Evolutionary conservation across 192 early-diverging fungal species (phyloP), one percentile per base, ranked within the genome.

Genomic region (Funneliformis mosseae): DNA sequence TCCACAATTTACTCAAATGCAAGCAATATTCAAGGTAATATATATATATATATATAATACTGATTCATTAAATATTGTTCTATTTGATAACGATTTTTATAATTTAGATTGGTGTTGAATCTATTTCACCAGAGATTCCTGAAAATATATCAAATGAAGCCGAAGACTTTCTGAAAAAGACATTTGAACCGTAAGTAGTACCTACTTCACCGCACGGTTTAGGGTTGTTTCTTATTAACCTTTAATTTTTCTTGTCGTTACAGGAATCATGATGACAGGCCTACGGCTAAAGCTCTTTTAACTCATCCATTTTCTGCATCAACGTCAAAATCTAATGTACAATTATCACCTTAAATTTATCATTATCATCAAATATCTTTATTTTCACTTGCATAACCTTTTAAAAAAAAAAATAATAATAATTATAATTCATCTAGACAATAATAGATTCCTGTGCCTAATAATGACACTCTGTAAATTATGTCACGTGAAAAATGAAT

Each of bases 51-150:
- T 88, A 81, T 5, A 59, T 64, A 55, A 42, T 39, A 21, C 21
- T 11, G 62, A 23, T 63, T 8, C 16, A 42, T 23, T 39, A 6
- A n/a, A 11, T 50, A 25, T 63, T 71, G 12, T 12, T 12, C 23
- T 83, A 76, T 48, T 73, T 87, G 73, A 33, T 33, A 33, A 33
- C 33, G 33, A 33, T n/a, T n/a, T 81, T 91, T 62, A 88, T 93
- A 77, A 92, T 90, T 80, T 88, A 95, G 84, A 90, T 97, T 77
- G 96, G 95, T 7, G 91, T 88, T 3, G 33, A 73, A 73, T 91
- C 92, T 66, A 89, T 94, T 70, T 83, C 92, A 8, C 98, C 98
- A 18, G 92, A 95, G 23, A 87, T 98, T 41, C 96, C 98, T 0
- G 87, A 91, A 67, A 87, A 88, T 43, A 83, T 97, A 33, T 90